Base-by-base conservation (phyloP, 164 flowering plant genomes). In the Houttuynia cordata region DNA sequence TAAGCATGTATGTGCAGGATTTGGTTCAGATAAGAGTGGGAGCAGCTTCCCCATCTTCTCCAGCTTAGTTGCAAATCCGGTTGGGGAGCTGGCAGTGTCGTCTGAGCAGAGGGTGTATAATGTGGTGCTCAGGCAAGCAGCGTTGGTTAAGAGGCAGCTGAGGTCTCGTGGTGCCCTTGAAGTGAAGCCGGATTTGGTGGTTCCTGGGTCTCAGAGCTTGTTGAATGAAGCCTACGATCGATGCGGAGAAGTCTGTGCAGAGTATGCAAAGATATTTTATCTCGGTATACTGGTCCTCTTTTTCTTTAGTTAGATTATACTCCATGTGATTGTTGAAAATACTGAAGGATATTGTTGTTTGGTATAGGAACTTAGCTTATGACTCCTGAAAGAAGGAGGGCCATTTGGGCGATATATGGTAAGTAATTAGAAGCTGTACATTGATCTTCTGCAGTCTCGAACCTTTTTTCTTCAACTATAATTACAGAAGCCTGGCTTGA, bases 341-440 rank as follows among this genome's bases (percentile, higher is more conserved):
- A 34, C 39, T 15, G 25, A n/a, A 30, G 41, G 25, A 58, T 20
- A 39, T 15, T 45, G 12, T n/a, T 14, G 20, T 56, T 47, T 59
- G 23, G 7, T 24, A 4, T 74, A 88, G 96, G 96, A 53, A 88
- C 96, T 21, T 20, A 80, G 77, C 80, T 88, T 21, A 88, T 88
- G 96, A 88, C 89, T 4, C 86, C 87, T 1, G 88, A 81, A 73
- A 77, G 88, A 62, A 74, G 81, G 59, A 79, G 65, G 62, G 96
- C 96, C 57, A 82, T 89, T 15, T 89, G 96, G 96, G 96, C 96
- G 40, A 89, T 89, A 20, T 89, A 89, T 67, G 96, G 96, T 86
- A 65, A 75, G 62, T 23, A 37, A 59, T 47, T 17, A 0, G 49
- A 17, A 17, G 17, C 49, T 12, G 49, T 45, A 12, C 2, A 17